A percentile compares a stretch with the other conserved stretches of the same genome.
Evolutionary conservation across 2,329 filamentous ascomycete species (phyloP).

Genomic region (Lachnum nothofagi): DNA sequence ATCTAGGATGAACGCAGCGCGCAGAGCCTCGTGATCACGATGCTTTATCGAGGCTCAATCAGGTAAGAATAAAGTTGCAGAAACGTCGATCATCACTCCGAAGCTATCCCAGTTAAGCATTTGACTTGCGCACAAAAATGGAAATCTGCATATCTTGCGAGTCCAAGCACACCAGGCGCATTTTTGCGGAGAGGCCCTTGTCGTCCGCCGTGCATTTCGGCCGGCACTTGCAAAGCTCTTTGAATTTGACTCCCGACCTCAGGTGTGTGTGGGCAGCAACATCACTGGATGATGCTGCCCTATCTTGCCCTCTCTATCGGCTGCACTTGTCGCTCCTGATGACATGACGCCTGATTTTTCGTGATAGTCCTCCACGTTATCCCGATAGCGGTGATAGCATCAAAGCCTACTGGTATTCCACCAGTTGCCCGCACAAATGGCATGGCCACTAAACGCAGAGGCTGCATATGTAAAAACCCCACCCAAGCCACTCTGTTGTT

Average conservation of each 20-base stretch:
- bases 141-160: background rate
- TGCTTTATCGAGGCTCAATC: background rate
- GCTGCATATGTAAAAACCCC: no score
- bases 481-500: no score
- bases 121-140: background rate
- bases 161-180: background rate
- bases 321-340: background rate
- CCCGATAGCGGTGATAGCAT: no score
- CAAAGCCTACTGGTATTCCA: no score
- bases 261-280: slow-evolving; percentile 11
- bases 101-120: background rate
- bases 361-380: no score
- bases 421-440: no score
- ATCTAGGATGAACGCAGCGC: background rate
- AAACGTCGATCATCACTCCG: slow-evolving; percentile 1
- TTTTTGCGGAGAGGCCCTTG: slow-evolving; percentile 4
- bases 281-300: slow-evolving; percentile 1
- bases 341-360: no score
- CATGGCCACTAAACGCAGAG: no score
- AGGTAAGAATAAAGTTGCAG: slow-evolving; percentile 2
- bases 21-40: background rate
- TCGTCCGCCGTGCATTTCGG: background rate
- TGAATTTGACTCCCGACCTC: slow-evolving; percentile 4
- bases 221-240: slow-evolving; percentile 11
- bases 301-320: background rate